phyloP scores from a whole-genome alignment of 805 yeast genomes.

The Candida tammaniensis region DNA sequence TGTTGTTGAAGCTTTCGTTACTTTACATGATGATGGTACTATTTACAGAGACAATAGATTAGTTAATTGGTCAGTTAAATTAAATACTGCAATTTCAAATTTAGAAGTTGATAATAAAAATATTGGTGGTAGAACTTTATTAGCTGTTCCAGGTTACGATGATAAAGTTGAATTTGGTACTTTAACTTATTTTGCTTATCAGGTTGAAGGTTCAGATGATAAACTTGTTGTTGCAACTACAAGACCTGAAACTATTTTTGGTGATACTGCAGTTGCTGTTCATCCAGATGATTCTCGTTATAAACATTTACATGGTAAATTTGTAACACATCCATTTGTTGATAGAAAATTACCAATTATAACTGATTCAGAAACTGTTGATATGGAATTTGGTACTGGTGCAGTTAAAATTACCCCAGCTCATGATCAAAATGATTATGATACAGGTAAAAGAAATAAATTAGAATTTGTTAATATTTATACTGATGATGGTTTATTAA shows the following conservation, averaged over 20 bases:
- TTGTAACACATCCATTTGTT: conserved; percentile 84
- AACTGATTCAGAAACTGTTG: conserved; percentile 90
- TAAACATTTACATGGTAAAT: conserved; percentile 92
- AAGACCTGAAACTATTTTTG: conserved; percentile 97
- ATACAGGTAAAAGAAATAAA: conserved; percentile 90
- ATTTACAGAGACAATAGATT: conserved; percentile 91
- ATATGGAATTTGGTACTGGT: conserved; percentile 99
- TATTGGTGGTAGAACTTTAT: conserved; percentile 72
- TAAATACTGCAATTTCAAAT: conserved; percentile 94
- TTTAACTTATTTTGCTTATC: conserved; percentile 91
- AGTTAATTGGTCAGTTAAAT: conserved; percentile 93
- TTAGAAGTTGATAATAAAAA: conserved; percentile 94
- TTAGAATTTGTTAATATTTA: conserved; percentile 85
- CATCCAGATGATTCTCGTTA: conserved; percentile 95
- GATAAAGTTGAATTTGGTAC: conserved; percentile 94
- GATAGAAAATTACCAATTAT: conserved; percentile 84
- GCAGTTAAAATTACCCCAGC: conserved; percentile 99
- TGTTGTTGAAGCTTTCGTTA: conserved; percentile 88
- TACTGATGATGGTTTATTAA: conserved; percentile 89
- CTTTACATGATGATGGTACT: conserved; percentile 89
- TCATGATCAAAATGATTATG: conserved; percentile 96
- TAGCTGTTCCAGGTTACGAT: conserved; percentile 87
- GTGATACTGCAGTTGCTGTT: conserved; percentile 97
- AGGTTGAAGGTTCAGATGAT: conserved; percentile 82
- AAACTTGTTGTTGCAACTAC: conserved; percentile 92